Evolutionary conservation across 768 basidiomycete species (phyloP).

Genomic region (Exsudoporus frostii): DNA sequence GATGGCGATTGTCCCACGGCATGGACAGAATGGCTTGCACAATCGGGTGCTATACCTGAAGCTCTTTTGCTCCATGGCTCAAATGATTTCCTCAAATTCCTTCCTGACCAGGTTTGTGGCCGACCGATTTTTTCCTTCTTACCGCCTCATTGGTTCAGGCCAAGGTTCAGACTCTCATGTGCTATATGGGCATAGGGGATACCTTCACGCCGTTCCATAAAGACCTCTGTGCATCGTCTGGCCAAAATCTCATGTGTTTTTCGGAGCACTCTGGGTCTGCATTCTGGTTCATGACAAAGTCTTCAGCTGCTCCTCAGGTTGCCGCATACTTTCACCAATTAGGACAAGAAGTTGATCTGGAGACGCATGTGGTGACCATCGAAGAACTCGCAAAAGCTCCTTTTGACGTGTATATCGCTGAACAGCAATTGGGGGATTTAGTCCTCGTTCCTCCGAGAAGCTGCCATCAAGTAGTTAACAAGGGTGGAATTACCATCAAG

Average conservation of each 20-base stretch:
- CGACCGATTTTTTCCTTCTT: not conserved
- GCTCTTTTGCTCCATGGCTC: slow-evolving; percentile 49
- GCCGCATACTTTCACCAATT: slow-evolving; percentile 53
- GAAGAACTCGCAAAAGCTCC: slow-evolving; percentile 63
- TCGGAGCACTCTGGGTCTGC: slow-evolving; percentile 69
- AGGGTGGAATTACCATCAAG: slow-evolving; percentile 78
- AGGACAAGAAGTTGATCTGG: slow-evolving; percentile 60
- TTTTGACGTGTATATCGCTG: slow-evolving; percentile 64
- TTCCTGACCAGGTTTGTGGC: slow-evolving; percentile 48
- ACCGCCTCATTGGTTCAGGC: slow-evolving; percentile 37
- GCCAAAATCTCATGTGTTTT: slow-evolving; percentile 86
- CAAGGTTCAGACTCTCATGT: slow-evolving; percentile 77
- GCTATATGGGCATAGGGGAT: slow-evolving; percentile 77
- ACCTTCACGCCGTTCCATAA: slow-evolving; percentile 86
- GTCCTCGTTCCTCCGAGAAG: slow-evolving; percentile 79
- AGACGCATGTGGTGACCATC: slow-evolving; percentile 60
- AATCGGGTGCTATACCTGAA: slow-evolving; percentile 46
- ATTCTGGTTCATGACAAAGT: slow-evolving; percentile 84
- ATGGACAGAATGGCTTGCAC: slow-evolving; percentile 64
- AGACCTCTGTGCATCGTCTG: slow-evolving; percentile 79
- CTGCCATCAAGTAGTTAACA: slow-evolving; percentile 82
- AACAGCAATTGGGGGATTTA: slow-evolving; percentile 75
- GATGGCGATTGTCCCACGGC: slow-evolving; percentile 64
- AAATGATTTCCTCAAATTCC: slow-evolving; percentile 56
- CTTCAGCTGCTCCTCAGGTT: slow-evolving; percentile 51